A percentile compares a stretch with the other conserved stretches of the same genome.
Evolutionary conservation across 2,329 filamentous ascomycete genomes (phyloP).

Genomic region (Colletotrichum sp.): DNA sequence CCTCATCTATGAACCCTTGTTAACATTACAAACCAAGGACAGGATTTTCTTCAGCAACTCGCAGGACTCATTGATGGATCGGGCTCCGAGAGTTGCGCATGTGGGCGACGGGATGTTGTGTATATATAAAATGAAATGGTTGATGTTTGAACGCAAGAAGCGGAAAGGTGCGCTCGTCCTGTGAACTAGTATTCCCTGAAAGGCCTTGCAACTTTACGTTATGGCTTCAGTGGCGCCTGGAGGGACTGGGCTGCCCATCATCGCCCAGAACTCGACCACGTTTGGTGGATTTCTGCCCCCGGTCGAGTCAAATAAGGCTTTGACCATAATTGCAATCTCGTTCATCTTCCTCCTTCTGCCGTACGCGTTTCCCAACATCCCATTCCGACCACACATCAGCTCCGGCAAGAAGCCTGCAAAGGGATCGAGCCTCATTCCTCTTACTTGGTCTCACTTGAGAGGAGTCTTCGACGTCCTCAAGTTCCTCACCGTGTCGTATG

Average conservation of each 20-base stretch:
- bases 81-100: background rate
- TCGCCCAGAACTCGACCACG: background rate
- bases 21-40: background rate
- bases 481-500: background rate
- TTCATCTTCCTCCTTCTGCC: background rate
- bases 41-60: background rate
- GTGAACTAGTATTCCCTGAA: background rate
- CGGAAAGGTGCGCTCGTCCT: background rate
- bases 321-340: background rate
- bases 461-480: background rate
- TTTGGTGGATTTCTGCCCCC: background rate
- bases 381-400: background rate
- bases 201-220: background rate
- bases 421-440: background rate
- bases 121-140: background rate
- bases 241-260: background rate
- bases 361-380: background rate
- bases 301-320: background rate
- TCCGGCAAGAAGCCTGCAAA: background rate
- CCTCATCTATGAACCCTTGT: background rate
- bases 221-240: background rate
- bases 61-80: background rate
- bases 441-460: background rate
- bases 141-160: background rate
- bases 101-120: background rate